A percentile compares a stretch with the other conserved stretches of the same genome.
Evolutionary conservation across 2,329 filamentous ascomycete genomes (phyloP).

Genomic region (Pseudogymnoascus sp.): DNA sequence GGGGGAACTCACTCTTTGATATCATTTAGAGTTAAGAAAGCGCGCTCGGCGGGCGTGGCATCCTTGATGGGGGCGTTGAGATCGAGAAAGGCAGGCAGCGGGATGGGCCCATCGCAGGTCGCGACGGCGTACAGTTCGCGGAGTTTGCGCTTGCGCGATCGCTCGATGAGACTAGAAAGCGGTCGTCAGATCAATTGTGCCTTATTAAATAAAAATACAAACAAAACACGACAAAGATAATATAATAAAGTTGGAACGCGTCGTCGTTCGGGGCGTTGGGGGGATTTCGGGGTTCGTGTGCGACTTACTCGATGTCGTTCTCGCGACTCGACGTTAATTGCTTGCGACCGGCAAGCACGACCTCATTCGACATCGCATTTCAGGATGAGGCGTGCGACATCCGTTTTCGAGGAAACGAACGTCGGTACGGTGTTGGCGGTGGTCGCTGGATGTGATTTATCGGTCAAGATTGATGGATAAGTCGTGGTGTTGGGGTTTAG

Average conservation of each 20-base stretch:
- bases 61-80: constrained; percentile 49
- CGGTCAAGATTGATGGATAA: neutral
- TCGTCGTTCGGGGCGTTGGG: neutral
- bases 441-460: constrained; percentile 28
- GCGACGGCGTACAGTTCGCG: constrained; percentile 64
- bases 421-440: constrained; percentile 29
- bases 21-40: constrained; percentile 50
- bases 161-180: constrained; percentile 57
- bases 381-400: constrained; percentile 9
- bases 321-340: neutral
- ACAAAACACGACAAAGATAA: neutral
- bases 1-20: constrained; percentile 49
- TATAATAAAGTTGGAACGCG: neutral
- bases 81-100: constrained; percentile 50
- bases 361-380: constrained; percentile 7
- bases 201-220: neutral
- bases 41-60: constrained; percentile 43
- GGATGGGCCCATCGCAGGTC: constrained; percentile 58
- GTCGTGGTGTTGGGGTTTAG: neutral
- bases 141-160: constrained; percentile 84
- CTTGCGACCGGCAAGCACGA: constrained; percentile 1
- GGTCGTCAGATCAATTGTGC: constrained; percentile 21
- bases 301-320: neutral
- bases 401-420: constrained; percentile 11
- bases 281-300: neutral